phyloP scores from a whole-genome alignment of 1,139 yeast genomes.

The Diutina neorugosa region DNA sequence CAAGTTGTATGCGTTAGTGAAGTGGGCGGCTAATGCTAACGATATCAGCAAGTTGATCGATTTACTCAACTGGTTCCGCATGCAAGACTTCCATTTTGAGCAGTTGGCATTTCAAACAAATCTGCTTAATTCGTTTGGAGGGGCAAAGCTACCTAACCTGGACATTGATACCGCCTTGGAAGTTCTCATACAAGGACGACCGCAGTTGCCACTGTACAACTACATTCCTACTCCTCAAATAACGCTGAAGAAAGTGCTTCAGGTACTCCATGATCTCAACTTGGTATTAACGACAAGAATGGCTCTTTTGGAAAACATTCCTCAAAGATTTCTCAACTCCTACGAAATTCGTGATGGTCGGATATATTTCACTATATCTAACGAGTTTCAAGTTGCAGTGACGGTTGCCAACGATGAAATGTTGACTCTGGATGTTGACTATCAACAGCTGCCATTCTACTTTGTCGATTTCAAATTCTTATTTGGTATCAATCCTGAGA shows the following conservation, averaged over 20 bases:
- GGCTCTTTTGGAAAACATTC: slow-evolving; percentile 55
- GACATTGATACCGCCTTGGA: slow-evolving; percentile 81
- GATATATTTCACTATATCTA: slow-evolving; percentile 49
- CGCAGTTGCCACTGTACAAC: slow-evolving; percentile 59
- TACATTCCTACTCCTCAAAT: slow-evolving; percentile 41
- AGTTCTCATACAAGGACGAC: slow-evolving; percentile 68
- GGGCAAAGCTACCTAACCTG: slow-evolving; percentile 84
- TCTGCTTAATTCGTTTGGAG: slow-evolving; percentile 52
- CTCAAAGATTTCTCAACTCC: slow-evolving; percentile 42
- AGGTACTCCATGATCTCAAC: slow-evolving; percentile 58
- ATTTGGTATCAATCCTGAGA: slow-evolving; percentile 34
- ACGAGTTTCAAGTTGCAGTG: slow-evolving; percentile 59
- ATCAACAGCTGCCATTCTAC: slow-evolving; percentile 49
- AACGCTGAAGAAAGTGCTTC: slow-evolving; percentile 44
- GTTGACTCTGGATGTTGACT: slow-evolving; percentile 36
- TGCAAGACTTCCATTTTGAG: slow-evolving; percentile 64
- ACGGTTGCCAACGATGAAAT: slow-evolving; percentile 42
- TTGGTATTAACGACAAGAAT: slow-evolving; percentile 63
- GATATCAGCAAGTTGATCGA: slow-evolving; percentile 72
- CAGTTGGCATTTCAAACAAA: slow-evolving; percentile 39
- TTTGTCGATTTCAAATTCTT: slow-evolving; percentile 65
- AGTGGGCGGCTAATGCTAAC: slow-evolving; percentile 70
- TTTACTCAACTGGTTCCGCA: slow-evolving; percentile 70
- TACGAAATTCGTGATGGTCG: slow-evolving; percentile 68
- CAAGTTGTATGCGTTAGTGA: slow-evolving; percentile 69